phyloP scores from a whole-genome alignment of 2,329 filamentous ascomycete species.

The Xylaria polymorpha region DNA sequence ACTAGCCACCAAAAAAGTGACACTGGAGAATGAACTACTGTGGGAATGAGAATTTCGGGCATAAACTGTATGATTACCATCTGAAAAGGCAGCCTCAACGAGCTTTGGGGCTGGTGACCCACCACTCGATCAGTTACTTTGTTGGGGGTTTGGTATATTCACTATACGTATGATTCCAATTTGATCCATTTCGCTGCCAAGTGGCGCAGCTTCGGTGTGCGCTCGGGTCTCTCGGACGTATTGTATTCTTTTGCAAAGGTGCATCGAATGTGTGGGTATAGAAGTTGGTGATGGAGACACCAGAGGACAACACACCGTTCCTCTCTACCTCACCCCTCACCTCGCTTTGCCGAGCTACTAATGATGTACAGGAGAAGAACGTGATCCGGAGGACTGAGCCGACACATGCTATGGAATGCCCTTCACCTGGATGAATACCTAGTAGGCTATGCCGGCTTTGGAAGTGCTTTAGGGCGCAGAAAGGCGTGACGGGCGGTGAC shows the following conservation, averaged over 20 bases:
- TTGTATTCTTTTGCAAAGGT: slow-evolving; percentile 11
- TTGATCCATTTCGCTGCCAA: not conserved
- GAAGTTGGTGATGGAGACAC: slow-evolving; percentile 20
- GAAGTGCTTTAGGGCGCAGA: slow-evolving; percentile 36
- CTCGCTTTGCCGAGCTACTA: slow-evolving; percentile 13
- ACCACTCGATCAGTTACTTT: not conserved
- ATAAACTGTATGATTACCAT: not conserved
- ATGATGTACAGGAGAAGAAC: not conserved
- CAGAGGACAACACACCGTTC: slow-evolving; percentile 28
- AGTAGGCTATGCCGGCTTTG: slow-evolving; percentile 29
- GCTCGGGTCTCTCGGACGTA: slow-evolving; percentile 32
- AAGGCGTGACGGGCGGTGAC: slow-evolving; percentile 13
- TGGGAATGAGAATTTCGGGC: not conserved
- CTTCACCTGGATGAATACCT: slow-evolving; percentile 4
- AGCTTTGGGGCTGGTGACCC: slow-evolving; percentile 3
- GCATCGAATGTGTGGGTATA: slow-evolving; percentile 20
- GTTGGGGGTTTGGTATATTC: not conserved
- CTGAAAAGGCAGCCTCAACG: slow-evolving; percentile 3
- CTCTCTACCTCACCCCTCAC: slow-evolving; percentile 11
- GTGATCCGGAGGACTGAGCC: slow-evolving; percentile 19
- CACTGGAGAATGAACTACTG: not conserved
- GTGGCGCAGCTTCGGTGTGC: slow-evolving; percentile 35
- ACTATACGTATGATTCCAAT: slow-evolving; percentile 13
- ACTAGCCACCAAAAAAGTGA: slow-evolving; percentile 17
- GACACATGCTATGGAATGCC: slow-evolving; percentile 3